Evolutionary conservation across 2,329 filamentous ascomycete genomes (phyloP), one percentile per base, ranked within the genome.

Genomic region (Penicillium sp.): DNA sequence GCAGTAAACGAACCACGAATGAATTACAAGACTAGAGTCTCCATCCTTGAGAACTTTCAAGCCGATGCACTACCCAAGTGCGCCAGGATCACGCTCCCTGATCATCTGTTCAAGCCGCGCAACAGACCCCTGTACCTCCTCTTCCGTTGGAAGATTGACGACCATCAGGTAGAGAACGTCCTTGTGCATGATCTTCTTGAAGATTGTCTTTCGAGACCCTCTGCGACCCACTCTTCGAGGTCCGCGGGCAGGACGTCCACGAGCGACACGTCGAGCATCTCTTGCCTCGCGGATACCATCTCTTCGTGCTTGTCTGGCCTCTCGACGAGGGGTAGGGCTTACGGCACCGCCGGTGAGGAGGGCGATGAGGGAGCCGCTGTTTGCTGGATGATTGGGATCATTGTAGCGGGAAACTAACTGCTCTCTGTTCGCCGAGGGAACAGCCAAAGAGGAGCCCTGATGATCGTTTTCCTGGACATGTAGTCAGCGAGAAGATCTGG

Each of bases 131-230:
- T 43, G 42, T 11, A 51, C 28, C 35, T 51, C 51, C n/a, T 51
- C 29, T 12, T 45, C 25, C 6, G 32, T 49, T 5, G 51, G 44
- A 29, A 51, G 28, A 34, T 54, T 49, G n/a, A 47, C 51, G n/a
- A 51, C 34, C 9, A 49, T 29, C 18, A 54, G 43, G 36, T 51
- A 51, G 7, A 51, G 24, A 26, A 54, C 49, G 18, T 51, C 43
- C 37, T 51, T 25, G 11, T 45, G 45, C 29, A 50, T 18, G n/a
- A 48, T 8, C 35, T 48, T 50, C 28, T 48, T 48, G 40, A 48
- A 39, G 8, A 43, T 44, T 4, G 39, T 49, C 38, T 45, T 42
- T 3, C 41, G 34, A 24, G 29, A 12, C 1, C 43, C 25, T 12
- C 37, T 32, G 9, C 39, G 24, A 26, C 24, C 41, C n/a, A 41